phyloP scores from a whole-genome alignment of 306 rosid genomes.

The Myrica gale region DNA sequence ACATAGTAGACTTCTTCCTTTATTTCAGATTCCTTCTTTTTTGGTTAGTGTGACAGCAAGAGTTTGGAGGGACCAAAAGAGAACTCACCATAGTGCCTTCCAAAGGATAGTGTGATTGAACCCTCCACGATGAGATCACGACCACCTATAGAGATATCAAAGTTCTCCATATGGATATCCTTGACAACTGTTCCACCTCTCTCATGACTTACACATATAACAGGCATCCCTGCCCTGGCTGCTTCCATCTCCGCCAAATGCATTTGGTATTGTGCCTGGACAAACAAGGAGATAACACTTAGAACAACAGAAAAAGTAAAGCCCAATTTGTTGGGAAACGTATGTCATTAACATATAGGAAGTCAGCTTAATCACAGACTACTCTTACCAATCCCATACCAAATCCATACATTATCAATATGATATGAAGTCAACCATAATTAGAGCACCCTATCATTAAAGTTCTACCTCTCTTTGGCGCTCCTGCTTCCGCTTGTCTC shows the following conservation, averaged over 20 bases:
- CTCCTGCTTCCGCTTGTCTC: slow-evolving; percentile 90
- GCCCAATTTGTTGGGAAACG: not conserved
- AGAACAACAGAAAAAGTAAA: slow-evolving; percentile 11
- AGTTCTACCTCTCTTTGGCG: slow-evolving; percentile 89
- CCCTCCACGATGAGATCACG: slow-evolving; percentile 97
- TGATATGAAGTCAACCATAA: not conserved
- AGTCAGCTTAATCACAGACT: slow-evolving; percentile 2
- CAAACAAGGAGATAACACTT: slow-evolving; percentile 1
- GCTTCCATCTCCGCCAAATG: slow-evolving; percentile 97
- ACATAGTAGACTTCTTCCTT: too few species aligned
- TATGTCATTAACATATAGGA: slow-evolving; percentile 1
- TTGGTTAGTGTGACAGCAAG: not conserved
- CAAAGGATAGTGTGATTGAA: slow-evolving; percentile 77
- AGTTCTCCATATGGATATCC: slow-evolving; percentile 89
- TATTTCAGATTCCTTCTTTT: not conserved
- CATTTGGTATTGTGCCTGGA: slow-evolving; percentile 74
- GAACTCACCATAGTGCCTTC: slow-evolving; percentile 89
- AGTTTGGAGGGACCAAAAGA: not conserved
- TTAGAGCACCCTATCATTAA: not conserved
- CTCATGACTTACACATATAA: slow-evolving; percentile 71
- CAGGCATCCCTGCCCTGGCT: slow-evolving; percentile 91
- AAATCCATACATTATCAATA: not conserved
- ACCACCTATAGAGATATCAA: slow-evolving; percentile 91
- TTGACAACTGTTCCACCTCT: slow-evolving; percentile 67
- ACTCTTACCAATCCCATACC: not conserved